Evolutionary conservation across 2,329 filamentous ascomycete species (phyloP), one percentile per base, ranked within the genome.

Genomic region (Leptosphaerulina australis): DNA sequence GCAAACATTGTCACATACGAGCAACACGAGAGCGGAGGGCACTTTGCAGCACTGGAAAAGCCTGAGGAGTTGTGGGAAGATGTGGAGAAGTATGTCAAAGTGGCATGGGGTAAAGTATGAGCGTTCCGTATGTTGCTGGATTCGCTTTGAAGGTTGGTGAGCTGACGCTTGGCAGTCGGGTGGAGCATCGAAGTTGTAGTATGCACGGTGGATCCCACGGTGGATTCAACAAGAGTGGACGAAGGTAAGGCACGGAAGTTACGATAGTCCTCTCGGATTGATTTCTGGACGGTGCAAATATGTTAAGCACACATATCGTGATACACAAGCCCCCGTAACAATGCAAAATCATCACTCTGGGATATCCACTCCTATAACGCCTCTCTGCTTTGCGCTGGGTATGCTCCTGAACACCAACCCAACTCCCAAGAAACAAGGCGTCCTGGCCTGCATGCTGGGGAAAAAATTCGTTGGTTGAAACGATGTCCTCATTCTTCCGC

Each of bases 401-500:
- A 33, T 34, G 41, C 31, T 10, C 18, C 17, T 24, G 8, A 17
- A 17, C 33, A 9, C 33, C 38, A 30, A 11, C 1, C n/a, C n/a
- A n/a, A 15, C n/a, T 29, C 18, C 14, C 8, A 30, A 11, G n/a
- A n/a, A n/a, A n/a, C n/a, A n/a, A n/a, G n/a, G n/a, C n/a, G n/a
- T n/a, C n/a, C n/a, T n/a, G n/a, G n/a, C n/a, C n/a, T n/a, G n/a
- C n/a, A n/a, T n/a, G n/a, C n/a, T n/a, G n/a, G n/a, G n/a, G n/a
- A n/a, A n/a, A n/a, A n/a, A n/a, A n/a, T n/a, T n/a, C n/a, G n/a
- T n/a, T n/a, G n/a, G n/a, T n/a, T n/a, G n/a, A 14, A n/a, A 35
- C 9, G 3, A 14, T 4, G 12, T 2, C 3, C 10, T 14, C 11
- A 88, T 55, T 91, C 88, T 54, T 86, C 86, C 61, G 90, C 61